Evolutionary conservation across 306 rosid species (phyloP), one percentile per base, ranked within the genome.

Genomic region (Lathyrus aphaca): DNA sequence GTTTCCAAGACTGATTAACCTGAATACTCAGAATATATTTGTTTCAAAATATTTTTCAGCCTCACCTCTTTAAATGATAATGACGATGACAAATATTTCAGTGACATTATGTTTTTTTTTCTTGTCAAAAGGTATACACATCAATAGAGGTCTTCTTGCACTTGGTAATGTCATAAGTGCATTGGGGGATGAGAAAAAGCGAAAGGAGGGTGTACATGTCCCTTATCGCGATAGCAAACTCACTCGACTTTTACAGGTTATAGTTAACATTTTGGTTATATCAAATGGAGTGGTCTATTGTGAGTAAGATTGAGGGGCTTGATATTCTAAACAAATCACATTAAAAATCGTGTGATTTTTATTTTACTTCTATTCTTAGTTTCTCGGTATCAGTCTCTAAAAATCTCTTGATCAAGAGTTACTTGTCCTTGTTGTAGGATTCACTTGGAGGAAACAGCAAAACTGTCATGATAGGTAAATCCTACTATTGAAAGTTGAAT

Each of bases 361-460:
- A 37, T 10, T 30, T 35, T 60, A 62, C 18, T 8, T 43, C 38
- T 32, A 32, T 21, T 30, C 37, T 56, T 77, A 27, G 45, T 73
- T 81, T 73, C 61, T 55, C 42, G 17, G 30, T 62, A 39, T 49
- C 73, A 15, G 32, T 73, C 57, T 64, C 63, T 25, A 16, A 55
- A 71, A 69, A 46, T 74, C 63, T 77, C 64, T 67, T 82, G 64
- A 77, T 74, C 66, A 39, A 11, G 44, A 62, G 43, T 59, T 29
- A 9, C 74, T 73, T 32, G 13, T 71, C 78, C 63, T 63, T 43
- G 71, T 76, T 80, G 79, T 91, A 90, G 96, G 96, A 90, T 80
- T 90, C 96, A 67, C 93, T 90, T 37, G 96, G 96, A 66, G 96
- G 96, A 80, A 90, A 87, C 84, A 90, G 93, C 86, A 90, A 84